A percentile compares a stretch with the other conserved stretches of the same genome.
These are phyloP conservation scores for Fomitopsis schrenkii DNA, from an alignment of 1,284 basidiomycete genomes.

Conservation along the genomic window DNA sequence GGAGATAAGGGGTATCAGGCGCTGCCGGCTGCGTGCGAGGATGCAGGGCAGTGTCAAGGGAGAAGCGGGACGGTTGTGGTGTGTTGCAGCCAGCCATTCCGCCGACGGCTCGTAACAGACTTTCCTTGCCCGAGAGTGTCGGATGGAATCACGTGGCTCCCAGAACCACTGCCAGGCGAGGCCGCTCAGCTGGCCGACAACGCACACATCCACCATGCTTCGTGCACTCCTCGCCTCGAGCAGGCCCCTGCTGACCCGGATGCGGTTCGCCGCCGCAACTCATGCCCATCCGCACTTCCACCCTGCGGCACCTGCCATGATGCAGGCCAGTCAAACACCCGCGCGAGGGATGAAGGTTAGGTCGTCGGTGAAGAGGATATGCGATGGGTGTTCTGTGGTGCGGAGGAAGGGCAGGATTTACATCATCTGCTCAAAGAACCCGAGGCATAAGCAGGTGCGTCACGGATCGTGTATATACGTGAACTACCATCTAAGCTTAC, in stretches of 20 bases:
- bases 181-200: not conserved
- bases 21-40: not conserved
- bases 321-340: constrained; percentile 30
- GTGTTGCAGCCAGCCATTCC: not conserved
- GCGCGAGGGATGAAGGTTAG: constrained; percentile 94
- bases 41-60: not conserved
- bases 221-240: constrained; percentile 59
- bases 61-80: not conserved
- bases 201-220: constrained; percentile 42
- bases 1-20: not conserved
- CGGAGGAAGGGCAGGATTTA: constrained; percentile 89
- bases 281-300: constrained; percentile 30
- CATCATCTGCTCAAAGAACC: constrained; percentile 91
- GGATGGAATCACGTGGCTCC: not conserved
- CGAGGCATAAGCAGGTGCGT: constrained; percentile 96
- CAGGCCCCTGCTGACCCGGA: constrained; percentile 52
- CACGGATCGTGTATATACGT: not conserved
- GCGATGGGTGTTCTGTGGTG: constrained; percentile 86
- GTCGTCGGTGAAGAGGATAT: constrained; percentile 90
- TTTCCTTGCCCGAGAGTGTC: not conserved
- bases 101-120: not conserved
- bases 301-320: constrained; percentile 22
- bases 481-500: constrained; percentile 4
- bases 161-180: too few relatives aligned
- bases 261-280: constrained; percentile 37